phyloP scores from a whole-genome alignment of 2,329 filamentous ascomycete species.

The Microthyrium microscopicum region DNA sequence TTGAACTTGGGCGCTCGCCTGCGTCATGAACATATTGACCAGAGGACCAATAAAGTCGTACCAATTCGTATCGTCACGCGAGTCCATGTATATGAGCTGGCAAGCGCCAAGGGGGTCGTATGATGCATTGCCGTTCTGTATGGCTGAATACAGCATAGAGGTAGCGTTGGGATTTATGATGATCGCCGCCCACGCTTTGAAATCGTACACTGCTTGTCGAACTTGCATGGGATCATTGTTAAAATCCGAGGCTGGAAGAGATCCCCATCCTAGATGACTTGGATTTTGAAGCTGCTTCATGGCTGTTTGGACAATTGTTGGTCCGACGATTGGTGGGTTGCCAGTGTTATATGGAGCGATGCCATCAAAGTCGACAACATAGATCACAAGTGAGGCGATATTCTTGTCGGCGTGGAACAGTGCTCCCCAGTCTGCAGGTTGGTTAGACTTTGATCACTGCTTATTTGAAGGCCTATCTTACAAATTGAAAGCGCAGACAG shows the following conservation, averaged over 20 bases:
- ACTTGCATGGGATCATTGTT: slow-evolving; percentile 39
- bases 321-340: slow-evolving; percentile 38
- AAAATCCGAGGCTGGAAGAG: slow-evolving; percentile 34
- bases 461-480: slow-evolving; percentile 7
- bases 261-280: slow-evolving; percentile 32
- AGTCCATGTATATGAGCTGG: slow-evolving; percentile 38
- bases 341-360: slow-evolving; percentile 33
- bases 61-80: slow-evolving; percentile 39
- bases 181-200: slow-evolving; percentile 42
- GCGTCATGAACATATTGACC: slow-evolving; percentile 29
- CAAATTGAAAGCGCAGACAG: slow-evolving; percentile 39
- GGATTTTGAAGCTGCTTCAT: slow-evolving; percentile 25
- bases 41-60: slow-evolving; percentile 36
- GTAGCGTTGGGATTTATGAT: slow-evolving; percentile 48
- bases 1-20: slow-evolving; percentile 33
- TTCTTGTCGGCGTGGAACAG: slow-evolving; percentile 36
- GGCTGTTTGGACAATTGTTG: slow-evolving; percentile 30
- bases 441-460: not conserved
- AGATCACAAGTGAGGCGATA: slow-evolving; percentile 32
- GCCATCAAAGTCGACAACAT: slow-evolving; percentile 48
- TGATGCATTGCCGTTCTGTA: slow-evolving; percentile 36
- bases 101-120: slow-evolving; percentile 44
- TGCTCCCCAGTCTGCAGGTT: slow-evolving; percentile 33
- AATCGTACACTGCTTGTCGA: slow-evolving; percentile 41
- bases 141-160: slow-evolving; percentile 36